These are phyloP conservation scores for Trypanosoma vivax DNA, from an alignment of 208 protist genomes.

Conservation along the genomic window DNA sequence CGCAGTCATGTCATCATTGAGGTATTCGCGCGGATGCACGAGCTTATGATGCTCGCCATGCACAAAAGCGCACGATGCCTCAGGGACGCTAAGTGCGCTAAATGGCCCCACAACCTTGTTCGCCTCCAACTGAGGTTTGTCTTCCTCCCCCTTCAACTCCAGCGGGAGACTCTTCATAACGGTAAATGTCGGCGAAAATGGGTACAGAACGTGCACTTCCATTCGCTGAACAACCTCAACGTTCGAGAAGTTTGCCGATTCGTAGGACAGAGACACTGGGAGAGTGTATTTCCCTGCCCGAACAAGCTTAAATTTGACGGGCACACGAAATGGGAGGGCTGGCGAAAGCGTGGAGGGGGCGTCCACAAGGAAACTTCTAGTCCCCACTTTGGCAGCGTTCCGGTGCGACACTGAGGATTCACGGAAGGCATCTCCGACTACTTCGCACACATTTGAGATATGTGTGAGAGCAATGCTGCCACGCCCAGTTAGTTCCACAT, in stretches of 20 bases:
- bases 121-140: no score
- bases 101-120: neutral
- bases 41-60: constrained; percentile 7
- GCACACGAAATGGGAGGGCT: constrained; percentile 2
- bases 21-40: neutral
- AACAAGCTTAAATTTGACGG: constrained; percentile 11
- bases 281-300: constrained; percentile 16
- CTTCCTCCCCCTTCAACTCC: neutral
- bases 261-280: constrained; percentile 16
- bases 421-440: constrained; percentile 1
- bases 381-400: constrained; percentile 4
- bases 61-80: constrained; percentile 6
- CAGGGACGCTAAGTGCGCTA: constrained; percentile 5
- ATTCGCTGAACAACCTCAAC: constrained; percentile 14
- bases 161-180: constrained; percentile 7
- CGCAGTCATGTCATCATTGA: constrained; percentile 4
- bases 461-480: constrained; percentile 29
- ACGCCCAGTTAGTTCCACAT: constrained; percentile 12
- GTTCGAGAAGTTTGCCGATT: constrained; percentile 9
- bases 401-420: neutral
- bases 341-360: constrained; percentile 29
- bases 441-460: constrained; percentile 18
- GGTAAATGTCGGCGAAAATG: constrained; percentile 11
- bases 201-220: constrained; percentile 14
- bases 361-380: constrained; percentile 12